Base-by-base conservation (phyloP, 352 stramenopile genomes). In the Phytophthora sp. region DNA sequence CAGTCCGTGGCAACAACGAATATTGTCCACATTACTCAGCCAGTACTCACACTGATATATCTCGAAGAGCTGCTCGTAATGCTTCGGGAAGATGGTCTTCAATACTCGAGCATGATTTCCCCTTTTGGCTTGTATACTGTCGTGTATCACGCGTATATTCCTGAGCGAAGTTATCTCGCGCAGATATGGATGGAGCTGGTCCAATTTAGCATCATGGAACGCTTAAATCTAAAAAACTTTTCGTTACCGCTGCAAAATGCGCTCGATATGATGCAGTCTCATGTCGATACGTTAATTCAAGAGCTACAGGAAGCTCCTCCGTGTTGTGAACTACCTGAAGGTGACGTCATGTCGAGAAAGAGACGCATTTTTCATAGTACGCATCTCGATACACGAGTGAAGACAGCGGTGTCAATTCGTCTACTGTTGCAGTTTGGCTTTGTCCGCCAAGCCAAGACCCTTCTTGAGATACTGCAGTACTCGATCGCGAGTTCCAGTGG, bases 101-200 rank as follows among this genome's bases (percentile, higher is more conserved):
- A 71, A 9, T 70, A 77, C 30, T 54, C 77, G 8, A 52, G 82
- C 16, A 66, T 79, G 27, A 46, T 91, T 11, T 66, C 83, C 0
- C 38, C 71, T 0, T 49, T 93, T 24, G 81, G 76, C 33, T 54
- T 95, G 4, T 84, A 76, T n/a, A 67, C 77, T 46, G 74, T 89
- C 8, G 15, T 89, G 0, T 89, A 82, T 63, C 59, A 77, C 30
- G 46, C 67, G 0, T 80, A 81, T 36, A 45, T 74, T 38, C 61
- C 77, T 2, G 63, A 77, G 11, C 73, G 47, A 45, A 67, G 63
- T 9, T 65, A 63, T 13, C 50, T 72, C 9, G 70, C 81, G 8
- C 70, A 79, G 26, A 74, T 90, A 44, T 91, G 78, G 79, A 51
- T 87, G 30, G 82, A 93, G 5, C 31, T 93, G 18, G 73, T 46